Percentiles rank a stretch among this genome's conserved stretches.
Evolutionary conservation across 129 eudicot genomes (phyloP).

Genomic region (Dittrichia graveolens): DNA sequence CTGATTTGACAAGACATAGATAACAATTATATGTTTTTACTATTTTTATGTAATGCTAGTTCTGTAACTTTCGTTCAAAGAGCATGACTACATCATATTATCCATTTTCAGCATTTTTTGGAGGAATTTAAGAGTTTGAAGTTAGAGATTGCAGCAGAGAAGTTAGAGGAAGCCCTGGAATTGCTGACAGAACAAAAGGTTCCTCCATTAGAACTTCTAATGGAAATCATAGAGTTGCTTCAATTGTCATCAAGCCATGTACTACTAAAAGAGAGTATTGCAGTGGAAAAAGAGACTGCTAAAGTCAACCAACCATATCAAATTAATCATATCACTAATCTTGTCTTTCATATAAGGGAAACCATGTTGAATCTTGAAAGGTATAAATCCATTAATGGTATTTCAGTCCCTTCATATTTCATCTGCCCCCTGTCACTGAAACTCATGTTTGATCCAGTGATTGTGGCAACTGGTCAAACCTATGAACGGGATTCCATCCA

Average conservation of each 20-base stretch:
- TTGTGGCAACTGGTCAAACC: constrained; percentile 95
- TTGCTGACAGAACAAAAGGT: constrained; percentile 44
- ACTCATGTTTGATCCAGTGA: constrained; percentile 91
- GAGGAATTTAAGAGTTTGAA: constrained; percentile 61
- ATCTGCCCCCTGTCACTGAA: constrained; percentile 83
- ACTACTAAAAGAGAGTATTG: constrained; percentile 71
- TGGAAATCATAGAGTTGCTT: constrained; percentile 46
- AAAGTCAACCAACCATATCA: constrained; percentile 38
- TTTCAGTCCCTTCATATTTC: constrained; percentile 71
- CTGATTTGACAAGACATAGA: too few species aligned
- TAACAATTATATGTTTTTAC: neutral
- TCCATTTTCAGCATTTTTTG: constrained; percentile 52
- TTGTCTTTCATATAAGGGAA: constrained; percentile 64
- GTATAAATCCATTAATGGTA: constrained; percentile 48
- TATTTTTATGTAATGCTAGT: constrained; percentile 4
- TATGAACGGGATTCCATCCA: constrained; percentile 74
- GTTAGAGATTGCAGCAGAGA: constrained; percentile 47
- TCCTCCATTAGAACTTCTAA: constrained; percentile 46
- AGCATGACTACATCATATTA: constrained; percentile 7
- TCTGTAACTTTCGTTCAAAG: neutral
- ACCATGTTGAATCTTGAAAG: constrained; percentile 55
- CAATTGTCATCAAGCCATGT: constrained; percentile 54
- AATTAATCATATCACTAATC: constrained; percentile 38
- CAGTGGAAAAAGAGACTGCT: constrained; percentile 65
- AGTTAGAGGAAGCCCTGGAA: constrained; percentile 54